A percentile compares a stretch with the other conserved stretches of the same genome.
phyloP scores from a whole-genome alignment of 2,329 filamentous ascomycete genomes.

The Neofusicoccum ribis region DNA sequence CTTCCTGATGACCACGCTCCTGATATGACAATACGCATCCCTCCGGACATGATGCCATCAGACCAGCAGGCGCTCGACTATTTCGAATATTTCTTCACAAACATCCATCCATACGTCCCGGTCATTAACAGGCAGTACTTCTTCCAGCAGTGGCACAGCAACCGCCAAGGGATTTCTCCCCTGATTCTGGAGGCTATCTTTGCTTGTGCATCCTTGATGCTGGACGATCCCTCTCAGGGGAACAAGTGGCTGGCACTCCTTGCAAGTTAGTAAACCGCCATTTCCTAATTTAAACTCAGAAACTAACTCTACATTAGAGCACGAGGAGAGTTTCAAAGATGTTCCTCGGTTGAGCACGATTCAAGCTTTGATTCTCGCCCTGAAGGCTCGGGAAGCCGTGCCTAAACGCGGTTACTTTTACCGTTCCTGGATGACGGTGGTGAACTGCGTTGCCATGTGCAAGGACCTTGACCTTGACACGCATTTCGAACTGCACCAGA shows the following conservation, averaged over 20 bases:
- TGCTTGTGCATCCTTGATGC: constrained; percentile 79
- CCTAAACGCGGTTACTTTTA: constrained; percentile 96
- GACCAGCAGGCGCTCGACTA: constrained; percentile 80
- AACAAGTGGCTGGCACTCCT: constrained; percentile 92
- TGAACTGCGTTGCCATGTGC: constrained; percentile 88
- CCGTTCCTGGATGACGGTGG: constrained; percentile 94
- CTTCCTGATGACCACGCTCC: constrained; percentile 69
- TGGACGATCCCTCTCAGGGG: constrained; percentile 79
- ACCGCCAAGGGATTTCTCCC: constrained; percentile 82
- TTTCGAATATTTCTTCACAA: constrained; percentile 85
- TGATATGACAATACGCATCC: constrained; percentile 80
- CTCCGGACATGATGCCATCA: constrained; percentile 87
- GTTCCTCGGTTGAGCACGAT: constrained; percentile 87
- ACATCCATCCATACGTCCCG: constrained; percentile 91
- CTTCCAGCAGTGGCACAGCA: constrained; percentile 85
- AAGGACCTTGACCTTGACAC: constrained; percentile 89
- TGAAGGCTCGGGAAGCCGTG: constrained; percentile 89
- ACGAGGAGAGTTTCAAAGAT: constrained; percentile 92
- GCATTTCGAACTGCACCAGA: constrained; percentile 76
- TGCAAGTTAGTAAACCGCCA: constrained; percentile 61
- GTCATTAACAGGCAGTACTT: constrained; percentile 81
- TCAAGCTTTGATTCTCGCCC: constrained; percentile 80
- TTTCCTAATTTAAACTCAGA: neutral
- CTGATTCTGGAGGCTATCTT: constrained; percentile 88
- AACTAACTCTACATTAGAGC: constrained; percentile 56